Evolutionary conservation across 2,329 filamentous ascomycete genomes (phyloP).

Genomic region (Coniochaeta ligniaria): DNA sequence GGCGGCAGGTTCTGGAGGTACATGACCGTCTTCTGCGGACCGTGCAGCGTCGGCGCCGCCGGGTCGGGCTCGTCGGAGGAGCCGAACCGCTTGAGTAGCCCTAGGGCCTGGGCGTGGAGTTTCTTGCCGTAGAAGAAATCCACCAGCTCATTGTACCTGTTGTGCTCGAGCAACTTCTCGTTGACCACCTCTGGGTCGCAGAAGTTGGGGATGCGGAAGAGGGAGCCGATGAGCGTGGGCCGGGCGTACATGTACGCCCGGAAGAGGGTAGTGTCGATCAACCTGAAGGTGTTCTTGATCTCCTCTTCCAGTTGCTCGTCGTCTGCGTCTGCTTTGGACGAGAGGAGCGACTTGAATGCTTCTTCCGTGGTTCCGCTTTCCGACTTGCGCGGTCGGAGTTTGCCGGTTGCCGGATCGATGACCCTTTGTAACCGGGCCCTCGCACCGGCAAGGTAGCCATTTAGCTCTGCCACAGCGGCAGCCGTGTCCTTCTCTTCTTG

Average conservation of each 20-base stretch:
- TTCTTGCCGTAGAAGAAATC: conserved; percentile 96
- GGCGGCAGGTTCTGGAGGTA: conserved; percentile 88
- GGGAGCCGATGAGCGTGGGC: conserved; percentile 74
- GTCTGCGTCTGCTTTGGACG: conserved; percentile 35
- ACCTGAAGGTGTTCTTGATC: conserved; percentile 66
- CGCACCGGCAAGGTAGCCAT: conserved; percentile 82
- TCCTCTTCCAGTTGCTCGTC: conserved; percentile 61
- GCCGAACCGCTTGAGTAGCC: conserved; percentile 76
- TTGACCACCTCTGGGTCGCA: conserved; percentile 95
- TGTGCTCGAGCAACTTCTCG: conserved; percentile 80
- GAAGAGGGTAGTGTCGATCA: conserved; percentile 93
- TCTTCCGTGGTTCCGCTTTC: conserved; percentile 38
- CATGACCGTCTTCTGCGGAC: conserved; percentile 74
- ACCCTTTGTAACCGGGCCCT: conserved; percentile 58
- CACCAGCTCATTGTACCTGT: conserved; percentile 88
- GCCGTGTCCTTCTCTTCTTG: conserved; percentile 78
- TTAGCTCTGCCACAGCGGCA: conserved; percentile 73
- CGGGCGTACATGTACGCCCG: conserved; percentile 90
- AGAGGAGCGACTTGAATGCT: conserved; percentile 49
- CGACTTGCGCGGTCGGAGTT: conserved; percentile 44
- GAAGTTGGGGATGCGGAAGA: conserved; percentile 95
- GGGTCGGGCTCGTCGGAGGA: conserved; percentile 44
- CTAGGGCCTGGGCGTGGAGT: conserved; percentile 79
- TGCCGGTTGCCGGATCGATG: conserved; percentile 55
- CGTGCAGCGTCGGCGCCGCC: conserved; percentile 55